These are phyloP conservation scores for Gossypium lobatum DNA, from an alignment of 441 rosid species.

Conservation along the genomic window DNA sequence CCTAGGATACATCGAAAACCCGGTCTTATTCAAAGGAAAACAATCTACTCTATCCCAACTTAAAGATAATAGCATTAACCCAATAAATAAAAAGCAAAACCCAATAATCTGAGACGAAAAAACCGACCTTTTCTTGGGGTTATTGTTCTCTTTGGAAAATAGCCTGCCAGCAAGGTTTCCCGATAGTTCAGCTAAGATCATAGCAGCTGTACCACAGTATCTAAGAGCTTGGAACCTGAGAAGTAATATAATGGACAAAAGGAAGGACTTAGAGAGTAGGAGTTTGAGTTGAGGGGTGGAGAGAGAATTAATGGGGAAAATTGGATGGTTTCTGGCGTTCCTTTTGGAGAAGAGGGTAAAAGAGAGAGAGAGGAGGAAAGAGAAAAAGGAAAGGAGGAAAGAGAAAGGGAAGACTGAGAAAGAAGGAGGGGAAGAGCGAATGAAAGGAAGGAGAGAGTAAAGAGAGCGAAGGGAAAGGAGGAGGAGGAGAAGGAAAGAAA, in stretches of 20 bases:
- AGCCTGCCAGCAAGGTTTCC: constrained; percentile 68
- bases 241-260: constrained; percentile 60
- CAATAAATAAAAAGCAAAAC: constrained; percentile 46
- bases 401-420: constrained; percentile 62
- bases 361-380: constrained; percentile 51
- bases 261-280: constrained; percentile 41
- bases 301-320: constrained; percentile 41
- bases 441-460: constrained; percentile 77
- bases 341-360: constrained; percentile 35
- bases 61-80: constrained; percentile 58
- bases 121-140: constrained; percentile 20
- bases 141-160: constrained; percentile 21
- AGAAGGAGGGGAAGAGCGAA: constrained; percentile 65
- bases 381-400: constrained; percentile 67
- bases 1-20: constrained; percentile 42
- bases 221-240: constrained; percentile 82
- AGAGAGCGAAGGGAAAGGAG: constrained; percentile 80
- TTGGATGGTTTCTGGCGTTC: constrained; percentile 19
- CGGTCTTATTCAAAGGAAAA: constrained; percentile 44
- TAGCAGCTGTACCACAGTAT: constrained; percentile 78
- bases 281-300: constrained; percentile 48
- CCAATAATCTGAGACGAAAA: constrained; percentile 45
- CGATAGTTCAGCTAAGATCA: constrained; percentile 83
- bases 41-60: constrained; percentile 89
- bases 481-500: constrained; percentile 62